These are phyloP conservation scores for Solanum hybrid DNA, from an alignment of 305 asterid species.

Conservation along the genomic window DNA sequence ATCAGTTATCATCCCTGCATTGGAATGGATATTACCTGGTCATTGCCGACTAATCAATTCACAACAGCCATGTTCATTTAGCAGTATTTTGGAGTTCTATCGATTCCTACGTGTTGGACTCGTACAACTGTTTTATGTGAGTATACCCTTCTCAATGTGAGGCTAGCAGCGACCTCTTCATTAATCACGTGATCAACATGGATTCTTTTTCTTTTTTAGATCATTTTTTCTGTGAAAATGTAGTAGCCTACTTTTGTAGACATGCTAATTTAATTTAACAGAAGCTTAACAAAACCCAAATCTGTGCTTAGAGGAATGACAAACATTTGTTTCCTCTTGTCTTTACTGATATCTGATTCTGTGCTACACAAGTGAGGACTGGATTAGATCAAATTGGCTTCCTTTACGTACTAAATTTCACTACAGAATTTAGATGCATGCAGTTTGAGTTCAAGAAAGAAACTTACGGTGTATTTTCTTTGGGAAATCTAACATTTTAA, in stretches of 20 bases:
- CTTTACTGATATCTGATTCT: neutral
- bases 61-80: constrained; percentile 36
- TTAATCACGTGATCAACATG: neutral
- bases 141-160: constrained; percentile 20
- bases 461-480: neutral
- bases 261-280: neutral
- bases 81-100: constrained; percentile 56
- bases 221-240: neutral
- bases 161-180: neutral
- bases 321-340: neutral
- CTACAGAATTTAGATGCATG: neutral
- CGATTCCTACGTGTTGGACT: constrained; percentile 59
- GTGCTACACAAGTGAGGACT: neutral
- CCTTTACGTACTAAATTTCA: neutral
- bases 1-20: constrained; percentile 54
- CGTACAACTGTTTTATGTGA: constrained; percentile 71
- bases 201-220: neutral
- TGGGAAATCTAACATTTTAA: neutral
- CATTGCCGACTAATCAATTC: constrained; percentile 26
- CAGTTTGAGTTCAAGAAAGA: neutral
- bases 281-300: neutral
- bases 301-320: neutral
- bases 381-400: neutral
- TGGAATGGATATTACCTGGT: constrained; percentile 76
- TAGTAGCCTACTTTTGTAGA: neutral